These are phyloP conservation scores for Glycyrrhiza uralensis DNA, from an alignment of 306 rosid genomes.

Conservation along the genomic window DNA sequence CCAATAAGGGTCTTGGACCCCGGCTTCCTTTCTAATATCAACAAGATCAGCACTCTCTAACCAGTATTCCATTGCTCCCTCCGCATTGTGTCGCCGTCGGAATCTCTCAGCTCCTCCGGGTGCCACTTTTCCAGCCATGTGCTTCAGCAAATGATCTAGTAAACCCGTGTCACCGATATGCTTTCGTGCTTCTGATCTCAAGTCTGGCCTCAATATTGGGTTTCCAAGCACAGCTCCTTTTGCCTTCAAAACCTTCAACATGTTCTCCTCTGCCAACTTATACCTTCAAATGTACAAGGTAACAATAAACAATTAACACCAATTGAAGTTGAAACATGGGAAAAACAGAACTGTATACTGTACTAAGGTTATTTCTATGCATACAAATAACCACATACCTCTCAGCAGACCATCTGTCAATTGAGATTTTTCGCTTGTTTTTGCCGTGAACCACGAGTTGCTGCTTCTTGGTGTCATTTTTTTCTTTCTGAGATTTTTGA, in stretches of 20 bases:
- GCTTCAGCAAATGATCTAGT: conserved; percentile 86
- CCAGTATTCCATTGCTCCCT: conserved; percentile 97
- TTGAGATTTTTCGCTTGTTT: conserved; percentile 42
- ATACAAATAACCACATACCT: conserved; percentile 23
- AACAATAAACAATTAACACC: not conserved
- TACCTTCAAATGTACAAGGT: conserved; percentile 48
- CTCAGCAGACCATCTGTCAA: conserved; percentile 54
- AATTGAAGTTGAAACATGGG: not conserved
- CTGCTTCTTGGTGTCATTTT: conserved; percentile 30
- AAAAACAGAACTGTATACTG: not conserved
- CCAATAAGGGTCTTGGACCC: conserved; percentile 87
- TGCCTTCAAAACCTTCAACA: conserved; percentile 71
- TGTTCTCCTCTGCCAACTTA: conserved; percentile 67
- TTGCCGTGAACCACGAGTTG: conserved; percentile 28
- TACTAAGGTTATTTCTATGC: not conserved
- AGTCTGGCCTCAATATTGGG: conserved; percentile 65
- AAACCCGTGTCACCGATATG: conserved; percentile 88
- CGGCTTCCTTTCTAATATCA: conserved; percentile 62
- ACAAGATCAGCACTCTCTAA: conserved; percentile 77
- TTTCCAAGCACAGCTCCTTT: conserved; percentile 60
- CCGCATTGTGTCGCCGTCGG: conserved; percentile 75
- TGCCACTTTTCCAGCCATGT: conserved; percentile 90
- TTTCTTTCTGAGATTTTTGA: conserved; percentile 24
- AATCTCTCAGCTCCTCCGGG: conserved; percentile 79
- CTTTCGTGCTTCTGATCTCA: conserved; percentile 80